A percentile compares a stretch with the other conserved stretches of the same genome.
Conservation (phyloP, 2,329 filamentous ascomycete genomes). For the Helotiales sp. region DNA sequence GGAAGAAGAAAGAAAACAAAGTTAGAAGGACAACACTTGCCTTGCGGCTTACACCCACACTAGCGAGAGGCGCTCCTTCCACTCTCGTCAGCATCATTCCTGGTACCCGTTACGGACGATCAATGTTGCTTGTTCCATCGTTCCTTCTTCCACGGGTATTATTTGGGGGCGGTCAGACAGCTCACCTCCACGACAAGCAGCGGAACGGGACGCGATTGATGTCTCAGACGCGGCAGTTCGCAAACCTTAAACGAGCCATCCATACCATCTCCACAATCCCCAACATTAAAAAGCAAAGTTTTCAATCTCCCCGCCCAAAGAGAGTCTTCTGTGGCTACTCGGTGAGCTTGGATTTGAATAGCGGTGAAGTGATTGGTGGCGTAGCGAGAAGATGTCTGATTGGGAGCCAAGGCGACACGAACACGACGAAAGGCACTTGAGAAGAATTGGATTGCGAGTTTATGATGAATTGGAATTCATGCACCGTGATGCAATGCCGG, state of each 20-base stretch:
- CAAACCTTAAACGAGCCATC: background rate
- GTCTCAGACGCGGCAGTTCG: background rate
- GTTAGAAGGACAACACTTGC: background rate
- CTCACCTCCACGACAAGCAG: background rate
- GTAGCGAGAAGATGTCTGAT: background rate
- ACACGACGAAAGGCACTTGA: background rate
- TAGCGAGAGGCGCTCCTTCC: too few relatives aligned
- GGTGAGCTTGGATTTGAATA: background rate
- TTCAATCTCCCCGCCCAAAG: too few relatives aligned
- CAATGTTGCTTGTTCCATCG: too few relatives aligned
- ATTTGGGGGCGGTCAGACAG: background rate
- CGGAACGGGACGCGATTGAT: background rate
- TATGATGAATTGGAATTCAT: too few relatives aligned
- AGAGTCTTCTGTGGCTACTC: background rate
- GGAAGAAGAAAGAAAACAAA: background rate
- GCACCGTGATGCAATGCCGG: slow-evolving; percentile 1
- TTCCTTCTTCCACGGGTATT: too few relatives aligned
- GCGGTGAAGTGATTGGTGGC: background rate
- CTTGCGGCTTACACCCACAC: too few relatives aligned
- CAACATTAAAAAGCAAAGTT: background rate
- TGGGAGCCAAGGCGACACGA: background rate
- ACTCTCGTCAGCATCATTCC: too few relatives aligned
- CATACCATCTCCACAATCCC: background rate
- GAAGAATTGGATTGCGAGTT: background rate
- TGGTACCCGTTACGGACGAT: too few relatives aligned